Evolutionary conservation across 228 moss, liverwort and hornwort species (phyloP), one percentile per base, ranked within the genome.

Genomic region (Sphagnum fallax): DNA sequence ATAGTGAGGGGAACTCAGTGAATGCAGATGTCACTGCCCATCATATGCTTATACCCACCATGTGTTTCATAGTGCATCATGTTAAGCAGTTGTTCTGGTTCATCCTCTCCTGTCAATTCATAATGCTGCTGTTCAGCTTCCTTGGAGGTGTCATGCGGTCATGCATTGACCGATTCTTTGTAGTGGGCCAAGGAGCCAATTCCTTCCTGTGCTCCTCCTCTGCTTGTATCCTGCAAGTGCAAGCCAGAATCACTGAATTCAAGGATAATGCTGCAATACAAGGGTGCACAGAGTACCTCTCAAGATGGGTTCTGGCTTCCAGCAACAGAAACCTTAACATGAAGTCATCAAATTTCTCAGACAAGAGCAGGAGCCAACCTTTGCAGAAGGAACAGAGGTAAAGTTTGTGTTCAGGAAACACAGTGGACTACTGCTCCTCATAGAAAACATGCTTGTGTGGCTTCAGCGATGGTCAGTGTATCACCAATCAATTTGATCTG

Each of bases 401-500:
- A 49, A 48, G 11, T 62, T 62, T 62, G 2, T 32, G 53, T 62
- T 55, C 55, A 59, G 4, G 52, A 3, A 65, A 52, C 11, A 60
- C 68, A 64, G 49, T 52, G 11, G 74, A 77, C 53, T 75, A 93
- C 97, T 93, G 87, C 82, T 93, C 87, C 52, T 89, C 74, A 53
- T 93, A 93, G 68, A 91, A 98, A 6, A 98, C 97, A 60, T 73
- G 87, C 83, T 87, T 98, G 67, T 91, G 82, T 91, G 60, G 97
- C 91, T 84, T 98, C 97, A 11, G 93, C 91, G 67, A 98, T 76
- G 10, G 91, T 77, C 60, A 93, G 93, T 64, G 93, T 93, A 10
- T 93, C 97, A 72, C 87, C 81, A 51, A 90, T 93, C 47, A 98
- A 85, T 69, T 85, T 84, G 70, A 98, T 98, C 77, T 98, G 97